Conservation (phyloP, 148 eudicot species). For the Cornus florida region DNA sequence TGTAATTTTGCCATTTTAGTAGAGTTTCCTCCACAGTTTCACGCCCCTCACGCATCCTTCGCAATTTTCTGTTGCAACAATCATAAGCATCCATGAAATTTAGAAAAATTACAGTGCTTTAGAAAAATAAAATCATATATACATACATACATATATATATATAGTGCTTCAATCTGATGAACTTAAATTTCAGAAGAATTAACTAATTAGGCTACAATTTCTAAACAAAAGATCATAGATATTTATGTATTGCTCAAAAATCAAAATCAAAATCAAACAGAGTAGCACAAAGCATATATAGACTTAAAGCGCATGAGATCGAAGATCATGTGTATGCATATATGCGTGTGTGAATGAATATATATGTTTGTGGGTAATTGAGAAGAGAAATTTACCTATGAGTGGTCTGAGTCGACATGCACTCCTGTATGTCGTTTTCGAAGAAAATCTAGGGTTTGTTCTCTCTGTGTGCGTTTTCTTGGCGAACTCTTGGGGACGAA, state of each 20-base stretch:
- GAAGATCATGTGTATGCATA: no score
- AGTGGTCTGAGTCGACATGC: not conserved
- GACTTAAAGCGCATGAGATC: no score
- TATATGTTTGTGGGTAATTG: no score
- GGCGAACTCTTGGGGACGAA: not conserved
- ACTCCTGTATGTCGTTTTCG: not conserved
- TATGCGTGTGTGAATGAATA: no score
- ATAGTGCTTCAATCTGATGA: no score
- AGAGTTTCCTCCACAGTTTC: not conserved
- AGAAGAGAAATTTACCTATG: not conserved
- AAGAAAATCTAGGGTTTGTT: not conserved
- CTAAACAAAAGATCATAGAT: no score
- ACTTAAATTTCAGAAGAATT: not conserved
- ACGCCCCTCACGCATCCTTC: not conserved
- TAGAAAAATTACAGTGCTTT: no score
- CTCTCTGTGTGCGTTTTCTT: no score
- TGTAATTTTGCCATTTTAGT: constrained; percentile 31
- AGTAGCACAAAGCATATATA: not conserved
- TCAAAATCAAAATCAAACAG: not conserved
- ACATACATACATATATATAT: no score
- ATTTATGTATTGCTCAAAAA: not conserved
- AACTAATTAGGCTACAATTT: not conserved
- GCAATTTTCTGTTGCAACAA: not conserved
- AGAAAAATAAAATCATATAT: no score
- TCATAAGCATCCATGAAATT: not conserved